Conservation (phyloP, 1,284 basidiomycete species). For the Calocybe gambosa region DNA sequence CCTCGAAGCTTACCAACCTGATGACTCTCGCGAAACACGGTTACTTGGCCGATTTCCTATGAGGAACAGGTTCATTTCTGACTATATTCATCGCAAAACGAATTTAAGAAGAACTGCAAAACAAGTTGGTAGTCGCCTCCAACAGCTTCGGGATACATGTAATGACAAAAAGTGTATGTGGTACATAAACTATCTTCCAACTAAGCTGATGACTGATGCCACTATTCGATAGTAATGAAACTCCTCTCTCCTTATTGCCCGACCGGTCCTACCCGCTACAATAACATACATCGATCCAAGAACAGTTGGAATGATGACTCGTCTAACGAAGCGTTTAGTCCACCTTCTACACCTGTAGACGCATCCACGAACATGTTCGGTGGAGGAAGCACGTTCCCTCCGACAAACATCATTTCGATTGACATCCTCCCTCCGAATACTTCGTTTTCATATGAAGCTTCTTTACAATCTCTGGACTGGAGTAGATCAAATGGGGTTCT, state of each 20-base stretch:
- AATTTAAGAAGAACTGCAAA: constrained; percentile 62
- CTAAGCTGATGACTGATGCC: constrained; percentile 4
- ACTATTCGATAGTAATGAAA: constrained; percentile 33
- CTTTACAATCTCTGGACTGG: constrained; percentile 3
- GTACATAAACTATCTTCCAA: background rate
- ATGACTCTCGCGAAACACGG: constrained; percentile 61
- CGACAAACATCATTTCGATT: constrained; percentile 49
- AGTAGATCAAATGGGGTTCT: constrained; percentile 19
- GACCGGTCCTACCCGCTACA: constrained; percentile 12
- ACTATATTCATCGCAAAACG: constrained; percentile 58
- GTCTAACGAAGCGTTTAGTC: constrained; percentile 33
- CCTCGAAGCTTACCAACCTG: constrained; percentile 61
- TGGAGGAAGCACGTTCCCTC: constrained; percentile 14
- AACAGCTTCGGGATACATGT: constrained; percentile 63
- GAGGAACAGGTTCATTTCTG: constrained; percentile 68
- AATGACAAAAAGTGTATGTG: constrained; percentile 52
- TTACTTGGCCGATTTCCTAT: constrained; percentile 66
- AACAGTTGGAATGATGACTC: constrained; percentile 28
- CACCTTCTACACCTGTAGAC: constrained; percentile 34
- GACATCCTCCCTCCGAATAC: constrained; percentile 41
- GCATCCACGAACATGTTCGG: constrained; percentile 14
- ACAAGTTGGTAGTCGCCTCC: constrained; percentile 68
- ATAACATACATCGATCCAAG: constrained; percentile 13
- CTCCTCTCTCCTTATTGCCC: constrained; percentile 35
- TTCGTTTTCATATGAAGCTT: constrained; percentile 8